phyloP scores from a whole-genome alignment of 257 asterid species.

The Thymus quinquecostatus region DNA sequence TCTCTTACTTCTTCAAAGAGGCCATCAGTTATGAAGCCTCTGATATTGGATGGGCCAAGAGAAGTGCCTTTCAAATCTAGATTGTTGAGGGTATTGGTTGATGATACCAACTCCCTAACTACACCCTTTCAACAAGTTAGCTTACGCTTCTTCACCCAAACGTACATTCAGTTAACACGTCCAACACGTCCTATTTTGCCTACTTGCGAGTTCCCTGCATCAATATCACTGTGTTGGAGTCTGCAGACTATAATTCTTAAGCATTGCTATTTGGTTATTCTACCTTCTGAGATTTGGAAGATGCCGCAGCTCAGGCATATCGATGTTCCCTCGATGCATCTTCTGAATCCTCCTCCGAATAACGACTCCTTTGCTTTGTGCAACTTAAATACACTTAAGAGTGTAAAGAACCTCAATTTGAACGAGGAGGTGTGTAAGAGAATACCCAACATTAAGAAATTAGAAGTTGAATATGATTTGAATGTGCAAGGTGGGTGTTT shows the following conservation, averaged over 20 bases:
- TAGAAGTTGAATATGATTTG: not conserved
- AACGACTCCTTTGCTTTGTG: not conserved
- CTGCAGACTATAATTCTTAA: no score
- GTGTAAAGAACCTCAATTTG: not conserved
- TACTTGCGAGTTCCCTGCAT: not conserved
- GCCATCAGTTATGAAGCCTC: no score
- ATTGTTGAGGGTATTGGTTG: no score
- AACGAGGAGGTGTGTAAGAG: slow-evolving; percentile 17
- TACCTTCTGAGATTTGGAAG: not conserved
- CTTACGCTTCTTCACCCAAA: no score
- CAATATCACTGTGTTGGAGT: slow-evolving; percentile 7
- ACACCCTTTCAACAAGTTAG: no score
- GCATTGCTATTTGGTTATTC: no score
- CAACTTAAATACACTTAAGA: not conserved
- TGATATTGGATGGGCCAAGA: no score
- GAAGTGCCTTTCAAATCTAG: no score
- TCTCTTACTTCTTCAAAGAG: no score
- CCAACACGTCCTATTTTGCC: no score
- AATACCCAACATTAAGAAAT: slow-evolving; percentile 21
- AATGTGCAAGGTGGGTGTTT: not conserved
- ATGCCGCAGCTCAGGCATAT: not conserved
- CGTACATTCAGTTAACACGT: no score
- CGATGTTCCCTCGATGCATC: not conserved
- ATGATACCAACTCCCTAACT: no score
- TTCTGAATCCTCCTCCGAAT: not conserved